Evolutionary conservation across 495 filamentous ascomycete genomes (phyloP).

Genomic region (Bryoglossum gracile): DNA sequence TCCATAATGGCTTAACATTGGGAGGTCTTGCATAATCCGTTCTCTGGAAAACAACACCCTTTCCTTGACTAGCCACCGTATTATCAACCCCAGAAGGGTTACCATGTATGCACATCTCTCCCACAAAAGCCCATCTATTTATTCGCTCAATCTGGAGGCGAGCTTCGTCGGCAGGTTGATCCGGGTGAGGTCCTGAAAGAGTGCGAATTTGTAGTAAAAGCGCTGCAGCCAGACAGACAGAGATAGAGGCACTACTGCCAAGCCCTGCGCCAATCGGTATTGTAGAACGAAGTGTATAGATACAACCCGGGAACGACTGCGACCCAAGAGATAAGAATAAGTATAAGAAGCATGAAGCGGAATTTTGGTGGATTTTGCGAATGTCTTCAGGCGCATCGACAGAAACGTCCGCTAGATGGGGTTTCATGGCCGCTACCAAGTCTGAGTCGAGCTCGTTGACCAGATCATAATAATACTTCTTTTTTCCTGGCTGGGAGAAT

Average conservation of each 20-base stretch:
- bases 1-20: conserved; percentile 62
- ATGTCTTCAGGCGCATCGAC: conserved; percentile 50
- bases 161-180: conserved; percentile 76
- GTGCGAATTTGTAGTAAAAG: conserved; percentile 82
- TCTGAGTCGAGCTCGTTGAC: conserved; percentile 80
- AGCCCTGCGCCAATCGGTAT: conserved; percentile 90
- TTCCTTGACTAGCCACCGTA: conserved; percentile 87
- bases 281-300: conserved; percentile 88
- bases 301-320: conserved; percentile 64
- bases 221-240: conserved; percentile 81
- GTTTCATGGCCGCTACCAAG: conserved; percentile 67
- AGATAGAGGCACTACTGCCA: conserved; percentile 86
- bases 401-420: conserved; percentile 64
- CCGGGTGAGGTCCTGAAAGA: conserved; percentile 78
- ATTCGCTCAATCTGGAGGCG: conserved; percentile 84
- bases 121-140: conserved; percentile 95
- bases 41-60: conserved; percentile 84
- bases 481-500: conserved; percentile 74
- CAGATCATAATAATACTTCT: conserved; percentile 85
- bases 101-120: conserved; percentile 93
- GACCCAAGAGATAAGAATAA: conserved; percentile 83
- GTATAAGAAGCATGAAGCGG: conserved; percentile 84
- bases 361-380: conserved; percentile 71
- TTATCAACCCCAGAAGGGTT: conserved; percentile 97
- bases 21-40: conserved; percentile 72